phyloP scores from a whole-genome alignment of 768 basidiomycete genomes.

The Lactifluus rugatus region DNA sequence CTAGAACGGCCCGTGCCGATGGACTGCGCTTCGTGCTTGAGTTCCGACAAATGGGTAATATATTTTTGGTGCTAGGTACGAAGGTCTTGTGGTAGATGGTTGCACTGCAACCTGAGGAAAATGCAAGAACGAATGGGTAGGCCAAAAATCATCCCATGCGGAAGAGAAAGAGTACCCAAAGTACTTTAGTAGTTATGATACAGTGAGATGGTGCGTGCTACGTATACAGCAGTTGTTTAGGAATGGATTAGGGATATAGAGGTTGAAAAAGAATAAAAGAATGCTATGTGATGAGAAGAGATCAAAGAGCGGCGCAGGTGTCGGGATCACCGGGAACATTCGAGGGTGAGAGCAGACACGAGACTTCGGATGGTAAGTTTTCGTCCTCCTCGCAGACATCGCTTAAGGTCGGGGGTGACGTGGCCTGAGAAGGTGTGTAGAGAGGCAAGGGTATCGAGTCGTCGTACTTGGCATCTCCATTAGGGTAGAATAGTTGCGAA shows the following conservation, averaged over 20 bases:
- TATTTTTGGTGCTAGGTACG: neutral
- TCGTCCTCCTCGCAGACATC: neutral
- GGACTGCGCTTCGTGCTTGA: neutral
- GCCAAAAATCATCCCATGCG: neutral
- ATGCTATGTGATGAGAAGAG: neutral
- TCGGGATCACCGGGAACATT: neutral
- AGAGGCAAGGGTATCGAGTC: constrained; percentile 51
- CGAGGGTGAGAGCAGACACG: neutral
- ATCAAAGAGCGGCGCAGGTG: neutral
- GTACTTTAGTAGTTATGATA: constrained; percentile 1
- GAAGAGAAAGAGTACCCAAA: neutral
- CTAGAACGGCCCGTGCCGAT: neutral
- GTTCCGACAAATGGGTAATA: neutral
- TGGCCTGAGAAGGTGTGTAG: constrained; percentile 36
- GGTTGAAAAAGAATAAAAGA: neutral
- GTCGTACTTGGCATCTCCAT: constrained; percentile 67
- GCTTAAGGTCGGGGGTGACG: neutral
- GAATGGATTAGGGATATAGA: neutral
- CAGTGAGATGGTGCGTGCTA: constrained; percentile 8
- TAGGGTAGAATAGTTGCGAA: constrained; percentile 64
- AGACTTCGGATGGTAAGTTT: neutral
- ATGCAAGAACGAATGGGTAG: neutral
- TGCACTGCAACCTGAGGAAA: neutral
- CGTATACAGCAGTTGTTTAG: neutral
- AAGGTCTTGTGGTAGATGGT: neutral